Conservation (phyloP, 1,139 yeast species). For the Yamadazyma friedrichii region DNA sequence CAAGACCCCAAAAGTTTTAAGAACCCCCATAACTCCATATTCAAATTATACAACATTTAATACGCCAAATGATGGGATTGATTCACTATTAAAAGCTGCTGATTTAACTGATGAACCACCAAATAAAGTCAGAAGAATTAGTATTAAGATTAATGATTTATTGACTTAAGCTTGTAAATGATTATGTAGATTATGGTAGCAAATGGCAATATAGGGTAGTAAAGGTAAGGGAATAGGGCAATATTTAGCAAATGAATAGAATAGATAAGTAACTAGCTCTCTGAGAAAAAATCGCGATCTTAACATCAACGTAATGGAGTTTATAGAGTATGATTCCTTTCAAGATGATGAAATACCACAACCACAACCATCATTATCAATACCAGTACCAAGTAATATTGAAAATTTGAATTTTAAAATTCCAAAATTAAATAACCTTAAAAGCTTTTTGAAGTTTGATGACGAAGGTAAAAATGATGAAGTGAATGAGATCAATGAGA, state of each 20-base stretch:
- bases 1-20: background rate
- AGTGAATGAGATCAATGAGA: slow-evolving; percentile 7
- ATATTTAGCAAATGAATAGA: too few species aligned
- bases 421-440: slow-evolving; percentile 33
- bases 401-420: slow-evolving; percentile 36
- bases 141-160: slow-evolving; percentile 30
- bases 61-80: slow-evolving; percentile 18
- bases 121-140: slow-evolving; percentile 21
- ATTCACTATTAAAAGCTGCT: slow-evolving; percentile 30
- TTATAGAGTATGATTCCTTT: slow-evolving; percentile 42
- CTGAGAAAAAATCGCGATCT: slow-evolving; percentile 1
- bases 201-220: background rate
- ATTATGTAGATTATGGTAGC: background rate
- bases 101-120: slow-evolving; percentile 18
- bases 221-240: too few species aligned
- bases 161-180: slow-evolving; percentile 14
- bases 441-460: slow-evolving; percentile 28
- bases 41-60: background rate
- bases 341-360: slow-evolving; percentile 34
- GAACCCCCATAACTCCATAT: background rate
- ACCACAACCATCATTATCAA: slow-evolving; percentile 48
- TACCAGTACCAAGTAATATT: slow-evolving; percentile 42
- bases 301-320: slow-evolving; percentile 32
- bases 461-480: background rate
- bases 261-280: too few species aligned